Percentiles rank a stretch among this genome's conserved stretches.
These are phyloP conservation scores for Saccharomycopsis babjevae DNA, from an alignment of 805 yeast genomes.

Conservation along the genomic window DNA sequence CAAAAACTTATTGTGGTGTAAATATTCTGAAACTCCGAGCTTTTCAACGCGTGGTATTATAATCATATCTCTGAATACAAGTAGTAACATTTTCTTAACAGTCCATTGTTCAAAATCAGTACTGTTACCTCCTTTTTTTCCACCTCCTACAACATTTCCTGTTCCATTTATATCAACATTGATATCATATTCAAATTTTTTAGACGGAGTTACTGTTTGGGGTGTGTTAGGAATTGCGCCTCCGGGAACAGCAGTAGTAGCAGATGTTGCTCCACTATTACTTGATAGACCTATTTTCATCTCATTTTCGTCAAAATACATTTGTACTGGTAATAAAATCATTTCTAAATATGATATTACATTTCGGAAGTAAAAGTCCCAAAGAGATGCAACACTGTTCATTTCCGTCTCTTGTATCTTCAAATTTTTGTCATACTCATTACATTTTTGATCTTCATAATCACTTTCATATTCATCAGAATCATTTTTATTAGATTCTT, in stretches of 20 bases:
- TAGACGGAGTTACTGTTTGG: not conserved
- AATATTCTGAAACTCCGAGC: slow-evolving; percentile 22
- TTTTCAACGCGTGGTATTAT: slow-evolving; percentile 44
- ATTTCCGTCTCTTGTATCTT: slow-evolving; percentile 14
- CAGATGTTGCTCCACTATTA: not conserved
- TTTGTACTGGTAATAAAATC: slow-evolving; percentile 48
- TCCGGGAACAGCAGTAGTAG: not conserved
- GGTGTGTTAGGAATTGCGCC: not conserved
- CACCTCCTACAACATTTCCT: not conserved
- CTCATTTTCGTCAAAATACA: slow-evolving; percentile 28
- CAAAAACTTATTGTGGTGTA: not conserved
- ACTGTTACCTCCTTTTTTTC: not conserved
- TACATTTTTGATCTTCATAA: not conserved
- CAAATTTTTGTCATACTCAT: not conserved
- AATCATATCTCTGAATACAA: slow-evolving; percentile 42
- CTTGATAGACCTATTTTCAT: not conserved
- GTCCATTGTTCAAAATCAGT: slow-evolving; percentile 1
- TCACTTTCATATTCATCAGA: not conserved
- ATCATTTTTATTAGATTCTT: not conserved
- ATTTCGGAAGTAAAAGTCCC: slow-evolving; percentile 49
- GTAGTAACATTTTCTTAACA: slow-evolving; percentile 32
- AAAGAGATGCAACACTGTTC: slow-evolving; percentile 31
- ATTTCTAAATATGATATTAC: slow-evolving; percentile 52
- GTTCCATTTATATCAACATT: not conserved
- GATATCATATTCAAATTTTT: not conserved